phyloP scores from a whole-genome alignment of 306 rosid genomes.

The Prosopis cineraria region DNA sequence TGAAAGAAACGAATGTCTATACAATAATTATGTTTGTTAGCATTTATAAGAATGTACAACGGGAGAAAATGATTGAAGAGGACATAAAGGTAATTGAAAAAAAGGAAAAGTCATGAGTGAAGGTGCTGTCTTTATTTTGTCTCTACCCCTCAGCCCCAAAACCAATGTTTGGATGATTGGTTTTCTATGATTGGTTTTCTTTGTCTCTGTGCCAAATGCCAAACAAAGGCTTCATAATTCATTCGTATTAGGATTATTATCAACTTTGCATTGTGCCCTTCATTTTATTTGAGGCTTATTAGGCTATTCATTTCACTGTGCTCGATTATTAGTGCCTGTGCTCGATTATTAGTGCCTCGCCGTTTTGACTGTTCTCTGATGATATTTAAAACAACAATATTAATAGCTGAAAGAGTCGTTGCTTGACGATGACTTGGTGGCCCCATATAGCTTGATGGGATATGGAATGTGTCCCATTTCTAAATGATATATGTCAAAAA shows the following conservation, averaged over 20 bases:
- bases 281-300: conserved; percentile 33
- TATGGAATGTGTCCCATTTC: neutral
- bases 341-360: conserved; percentile 38
- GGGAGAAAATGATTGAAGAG: conserved; percentile 67
- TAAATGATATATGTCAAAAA: too few species aligned
- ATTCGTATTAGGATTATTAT: neutral
- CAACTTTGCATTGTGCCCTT: conserved; percentile 27
- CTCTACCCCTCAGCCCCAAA: conserved; percentile 27
- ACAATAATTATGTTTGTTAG: conserved; percentile 29
- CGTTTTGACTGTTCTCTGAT: conserved; percentile 31
- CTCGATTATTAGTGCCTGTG: conserved; percentile 38
- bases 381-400: conserved; percentile 31
- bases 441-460: conserved; percentile 17
- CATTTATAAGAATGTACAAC: conserved; percentile 20
- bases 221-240: conserved; percentile 2
- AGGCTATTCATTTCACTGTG: conserved; percentile 26
- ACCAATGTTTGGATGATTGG: conserved; percentile 42
- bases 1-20: conserved; percentile 60
- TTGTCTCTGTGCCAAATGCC: conserved; percentile 18
- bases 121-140: conserved; percentile 45
- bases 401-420: conserved; percentile 45
- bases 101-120: conserved; percentile 46
- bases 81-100: conserved; percentile 73
- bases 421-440: conserved; percentile 39
- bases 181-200: conserved; percentile 5